Percentiles rank a stretch among this genome's conserved stretches.
Conservation (phyloP, 2,329 filamentous ascomycete species). For the Cyclaneusma minus region DNA sequence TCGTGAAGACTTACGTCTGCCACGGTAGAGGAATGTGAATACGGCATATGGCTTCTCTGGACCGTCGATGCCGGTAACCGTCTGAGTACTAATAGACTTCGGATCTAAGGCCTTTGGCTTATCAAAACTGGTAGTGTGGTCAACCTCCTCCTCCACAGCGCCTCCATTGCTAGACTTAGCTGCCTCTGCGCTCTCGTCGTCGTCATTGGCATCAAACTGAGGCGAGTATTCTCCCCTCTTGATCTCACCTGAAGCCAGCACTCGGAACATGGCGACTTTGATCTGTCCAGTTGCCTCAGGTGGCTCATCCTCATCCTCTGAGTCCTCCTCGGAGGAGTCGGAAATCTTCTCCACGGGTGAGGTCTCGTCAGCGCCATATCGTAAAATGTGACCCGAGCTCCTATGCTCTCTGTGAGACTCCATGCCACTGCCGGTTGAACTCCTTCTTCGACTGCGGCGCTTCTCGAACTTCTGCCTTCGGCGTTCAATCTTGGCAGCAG, state of each 20-base stretch:
- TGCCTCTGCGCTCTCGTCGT: conserved; percentile 51
- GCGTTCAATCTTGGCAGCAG: conserved; percentile 78
- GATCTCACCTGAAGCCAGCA: conserved; percentile 89
- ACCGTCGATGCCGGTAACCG: conserved; percentile 94
- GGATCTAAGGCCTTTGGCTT: conserved; percentile 93
- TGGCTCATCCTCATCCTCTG: conserved; percentile 65
- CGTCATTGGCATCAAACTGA: conserved; percentile 92
- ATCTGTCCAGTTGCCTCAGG: conserved; percentile 95
- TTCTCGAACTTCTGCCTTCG: conserved; percentile 67
- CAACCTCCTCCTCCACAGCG: conserved; percentile 64
- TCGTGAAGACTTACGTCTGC: conserved; percentile 58
- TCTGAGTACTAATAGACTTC: conserved; percentile 96
- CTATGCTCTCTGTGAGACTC: conserved; percentile 10
- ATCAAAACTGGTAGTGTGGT: conserved; percentile 95
- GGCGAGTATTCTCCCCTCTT: conserved; percentile 97
- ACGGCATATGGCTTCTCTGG: conserved; percentile 92
- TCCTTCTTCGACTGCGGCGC: conserved; percentile 48
- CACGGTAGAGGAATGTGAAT: conserved; percentile 96
- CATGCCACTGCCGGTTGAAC: conserved; percentile 26
- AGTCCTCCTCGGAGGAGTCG: conserved; percentile 53
- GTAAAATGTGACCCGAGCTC: conserved; percentile 38
- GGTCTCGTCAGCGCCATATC: conserved; percentile 65
- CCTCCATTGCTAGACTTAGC: conserved; percentile 35
- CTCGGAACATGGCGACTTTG: conserved; percentile 91
- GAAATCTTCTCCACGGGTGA: conserved; percentile 57